Evolutionary conservation across 2,329 filamentous ascomycete genomes (phyloP), one percentile per base, ranked within the genome.

Genomic region (Paraconiothyrium brasiliense): DNA sequence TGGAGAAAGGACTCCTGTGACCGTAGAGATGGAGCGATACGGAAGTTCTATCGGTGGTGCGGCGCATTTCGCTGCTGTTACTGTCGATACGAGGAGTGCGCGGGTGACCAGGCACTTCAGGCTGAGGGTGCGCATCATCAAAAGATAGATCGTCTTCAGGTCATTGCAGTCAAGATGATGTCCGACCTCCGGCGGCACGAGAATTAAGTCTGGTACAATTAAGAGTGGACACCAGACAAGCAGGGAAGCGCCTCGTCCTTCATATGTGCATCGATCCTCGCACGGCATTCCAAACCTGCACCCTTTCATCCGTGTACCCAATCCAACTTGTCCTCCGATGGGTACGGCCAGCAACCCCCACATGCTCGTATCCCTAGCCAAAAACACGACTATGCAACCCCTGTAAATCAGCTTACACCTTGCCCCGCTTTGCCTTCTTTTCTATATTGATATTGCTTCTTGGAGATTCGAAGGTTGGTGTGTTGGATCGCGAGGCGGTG

Each of bases 11-110:
- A 54, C 30, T n/a, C 63, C 63, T 3, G 66, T 64, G 1, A 54
- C 44, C 11, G 62, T 50, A 24, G 61, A 62, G 32, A 61, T 24
- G 44, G 59, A 54, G 47, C 57, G 62, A 16, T 63, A 50, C 3
- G 64, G 61, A 13, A 70, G 61, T 41, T 54, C 54, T 39, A 70
- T 43, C 0, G 67, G 59, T 9, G 64, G 66, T n/a, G 67, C 61
- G n/a, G 64, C 61, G 61, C 67, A 70, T 57, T 67, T 65, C 6
- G n/a, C 50, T 61, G 62, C 60, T 27, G 41, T 27, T n/a, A 52
- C 20, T 30, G 47, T 27, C 4, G 20, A 41, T 4, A 35, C 30
- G 57, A 59, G 14, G 56, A 55, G 30, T 7, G 55, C 50, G 37
- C 22, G 4, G 39, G 34, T 20, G 51, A 34, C n/a, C 16, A 56